Conservation (phyloP, 139 green algal genomes). For the Microglena sp. region DNA sequence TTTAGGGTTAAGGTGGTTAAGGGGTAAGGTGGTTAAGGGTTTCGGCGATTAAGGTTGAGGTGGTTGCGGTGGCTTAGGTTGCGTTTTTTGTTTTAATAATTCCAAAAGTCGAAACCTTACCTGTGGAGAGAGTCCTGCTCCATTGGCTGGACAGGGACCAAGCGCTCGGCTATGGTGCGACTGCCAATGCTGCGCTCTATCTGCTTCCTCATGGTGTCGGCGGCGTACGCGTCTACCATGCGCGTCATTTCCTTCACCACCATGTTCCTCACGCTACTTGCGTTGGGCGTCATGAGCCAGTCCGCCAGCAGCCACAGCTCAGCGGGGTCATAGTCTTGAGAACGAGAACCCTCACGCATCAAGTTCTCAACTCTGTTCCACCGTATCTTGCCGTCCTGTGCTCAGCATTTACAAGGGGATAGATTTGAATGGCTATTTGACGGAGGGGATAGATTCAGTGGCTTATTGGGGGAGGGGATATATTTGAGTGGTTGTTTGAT, state of each 20-base stretch:
- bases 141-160: constrained; percentile 47
- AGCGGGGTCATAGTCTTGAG: constrained; percentile 55
- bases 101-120: no score
- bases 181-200: constrained; percentile 6
- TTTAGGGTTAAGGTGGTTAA: no score
- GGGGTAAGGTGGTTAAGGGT: no score
- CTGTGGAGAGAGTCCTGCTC: no score
- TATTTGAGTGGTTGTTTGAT: neutral
- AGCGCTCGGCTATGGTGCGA: constrained; percentile 18
- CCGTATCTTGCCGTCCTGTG: constrained; percentile 43
- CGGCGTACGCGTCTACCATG: constrained; percentile 58
- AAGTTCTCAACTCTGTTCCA: constrained; percentile 85
- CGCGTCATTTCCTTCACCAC: constrained; percentile 59
- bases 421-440: neutral
- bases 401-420: neutral
- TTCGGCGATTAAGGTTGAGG: no score
- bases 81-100: no score
- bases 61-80: no score
- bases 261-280: constrained; percentile 30
- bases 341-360: constrained; percentile 64
- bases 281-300: constrained; percentile 57
- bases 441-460: no score
- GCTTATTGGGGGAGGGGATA: no score
- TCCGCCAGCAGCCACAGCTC: constrained; percentile 81
- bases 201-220: constrained; percentile 6